phyloP scores from a whole-genome alignment of 306 rosid genomes.

The Vigna radiata region DNA sequence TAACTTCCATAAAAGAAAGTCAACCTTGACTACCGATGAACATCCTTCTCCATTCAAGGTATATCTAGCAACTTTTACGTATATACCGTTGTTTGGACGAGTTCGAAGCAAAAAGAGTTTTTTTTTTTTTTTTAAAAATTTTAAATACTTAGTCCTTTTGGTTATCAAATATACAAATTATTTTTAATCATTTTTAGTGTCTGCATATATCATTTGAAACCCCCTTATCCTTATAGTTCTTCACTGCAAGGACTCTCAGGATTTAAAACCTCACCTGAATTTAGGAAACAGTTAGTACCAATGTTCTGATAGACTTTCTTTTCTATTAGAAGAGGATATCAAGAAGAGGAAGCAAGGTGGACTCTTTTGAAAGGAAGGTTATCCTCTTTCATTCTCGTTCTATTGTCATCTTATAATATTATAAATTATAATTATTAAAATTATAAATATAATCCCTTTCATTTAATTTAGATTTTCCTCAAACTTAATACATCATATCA shows the following conservation, averaged over 20 bases:
- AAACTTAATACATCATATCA: too few relatives aligned
- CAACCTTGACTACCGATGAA: slow-evolving; percentile 26
- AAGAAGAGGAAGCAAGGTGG: slow-evolving; percentile 37
- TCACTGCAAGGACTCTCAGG: too few relatives aligned
- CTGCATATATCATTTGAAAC: too few relatives aligned
- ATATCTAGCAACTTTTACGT: slow-evolving; percentile 21
- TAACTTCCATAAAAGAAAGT: slow-evolving; percentile 47
- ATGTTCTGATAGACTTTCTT: slow-evolving; percentile 21
- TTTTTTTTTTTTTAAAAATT: too few relatives aligned
- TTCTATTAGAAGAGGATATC: slow-evolving; percentile 41
- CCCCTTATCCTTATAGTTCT: too few relatives aligned
- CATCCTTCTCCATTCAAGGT: slow-evolving; percentile 48
- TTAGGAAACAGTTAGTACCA: background rate
- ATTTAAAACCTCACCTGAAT: too few relatives aligned
- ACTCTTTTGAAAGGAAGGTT: slow-evolving; percentile 47
- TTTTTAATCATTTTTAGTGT: too few relatives aligned
- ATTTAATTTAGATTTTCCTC: too few relatives aligned
- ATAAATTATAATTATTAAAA: too few relatives aligned
- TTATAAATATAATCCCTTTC: too few relatives aligned
- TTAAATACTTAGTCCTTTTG: too few relatives aligned
- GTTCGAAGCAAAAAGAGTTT: background rate
- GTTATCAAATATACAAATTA: too few relatives aligned
- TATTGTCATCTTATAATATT: background rate
- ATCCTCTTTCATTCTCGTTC: slow-evolving; percentile 19
- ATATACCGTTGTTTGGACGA: background rate